Base-by-base conservation (phyloP, 805 yeast genomes). In the Yamadazyma takamatsuzukensis region DNA sequence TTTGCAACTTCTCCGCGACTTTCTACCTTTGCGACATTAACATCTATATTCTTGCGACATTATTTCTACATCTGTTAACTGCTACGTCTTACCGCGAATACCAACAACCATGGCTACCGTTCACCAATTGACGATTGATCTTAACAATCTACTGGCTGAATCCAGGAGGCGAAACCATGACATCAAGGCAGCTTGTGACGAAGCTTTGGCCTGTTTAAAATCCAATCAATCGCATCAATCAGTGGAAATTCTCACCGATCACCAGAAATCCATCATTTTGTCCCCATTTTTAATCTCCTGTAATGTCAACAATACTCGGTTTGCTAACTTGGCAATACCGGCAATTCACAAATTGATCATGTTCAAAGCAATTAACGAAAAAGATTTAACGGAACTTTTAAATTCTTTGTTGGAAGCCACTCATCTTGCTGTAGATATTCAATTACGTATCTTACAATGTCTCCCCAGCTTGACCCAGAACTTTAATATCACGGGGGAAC, bases 371-470 rank as follows among this genome's bases (percentile, higher is more conserved):
- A 59, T 90, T 8, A 79, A 89, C 0, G 59, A 64, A 0, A 59
- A 64, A 3, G 68, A 75, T 27, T 48, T 80, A 13, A 68, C 67
- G 13, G 71, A 71, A 5, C 67, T 90, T 5, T 59, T 90, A 14
- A 81, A 76, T 24, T 79, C 88, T 0, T 66, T 87, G 21, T 66
- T 70, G 19, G 89, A 84, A 36, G 85, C 94, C 0, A 75, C 90
- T 0, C 79, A 78, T 46, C 62, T 83, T 10, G 83, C 93, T 0
- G 68, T 76, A 16, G 97, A 89, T 25, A 81, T 86, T 28, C 97
- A 90, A 56, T 69, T 93, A 41, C 85, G 88, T 50, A 80, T 88
- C 9, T 60, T 90, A 23, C 98, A 90, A 59, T 68, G 85, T 9
- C 64, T 90, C 15, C 96, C 97, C 0, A 66, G 79, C 2, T 61